phyloP scores from a whole-genome alignment of 2,329 filamentous ascomycete species.

The Pseudogymnoascus sp. region DNA sequence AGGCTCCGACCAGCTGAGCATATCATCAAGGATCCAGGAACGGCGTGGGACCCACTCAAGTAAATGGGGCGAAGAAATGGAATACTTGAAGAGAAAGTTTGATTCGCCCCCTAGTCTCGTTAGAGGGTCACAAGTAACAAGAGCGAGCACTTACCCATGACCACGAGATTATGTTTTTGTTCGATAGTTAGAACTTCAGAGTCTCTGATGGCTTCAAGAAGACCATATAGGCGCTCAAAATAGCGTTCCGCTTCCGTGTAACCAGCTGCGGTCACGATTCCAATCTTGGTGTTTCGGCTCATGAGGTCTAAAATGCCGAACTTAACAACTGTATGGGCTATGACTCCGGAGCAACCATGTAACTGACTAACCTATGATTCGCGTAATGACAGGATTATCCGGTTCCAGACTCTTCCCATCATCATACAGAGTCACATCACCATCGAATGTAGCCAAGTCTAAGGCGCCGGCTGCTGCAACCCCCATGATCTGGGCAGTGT shows the following conservation, averaged over 20 bases:
- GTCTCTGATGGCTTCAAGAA: slow-evolving; percentile 67
- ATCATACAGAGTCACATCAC: slow-evolving; percentile 92
- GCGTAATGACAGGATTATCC: slow-evolving; percentile 67
- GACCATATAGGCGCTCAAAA: slow-evolving; percentile 75
- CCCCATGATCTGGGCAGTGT: slow-evolving; percentile 90
- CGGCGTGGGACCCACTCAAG: slow-evolving; percentile 58
- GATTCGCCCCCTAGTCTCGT: slow-evolving; percentile 61
- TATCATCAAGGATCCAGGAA: slow-evolving; percentile 69
- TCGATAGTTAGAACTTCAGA: slow-evolving; percentile 50
- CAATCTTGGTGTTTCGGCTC: slow-evolving; percentile 69
- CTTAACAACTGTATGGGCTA: neutral
- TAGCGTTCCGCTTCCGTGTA: slow-evolving; percentile 85
- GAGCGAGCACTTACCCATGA: slow-evolving; percentile 52
- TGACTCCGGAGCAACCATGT: slow-evolving; percentile 11
- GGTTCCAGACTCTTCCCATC: slow-evolving; percentile 74
- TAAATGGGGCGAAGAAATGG: slow-evolving; percentile 53
- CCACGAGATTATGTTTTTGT: slow-evolving; percentile 71
- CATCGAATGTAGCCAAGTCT: slow-evolving; percentile 89
- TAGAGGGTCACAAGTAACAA: slow-evolving; percentile 8
- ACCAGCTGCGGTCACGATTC: slow-evolving; percentile 93
- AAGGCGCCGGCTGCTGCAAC: slow-evolving; percentile 67
- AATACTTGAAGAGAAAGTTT: slow-evolving; percentile 87
- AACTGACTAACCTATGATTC: slow-evolving; percentile 40
- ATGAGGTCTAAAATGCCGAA: slow-evolving; percentile 59
- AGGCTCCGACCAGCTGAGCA: slow-evolving; percentile 66